Conservation (phyloP, 257 asterid species). For the Nicotiana sylvestris region DNA sequence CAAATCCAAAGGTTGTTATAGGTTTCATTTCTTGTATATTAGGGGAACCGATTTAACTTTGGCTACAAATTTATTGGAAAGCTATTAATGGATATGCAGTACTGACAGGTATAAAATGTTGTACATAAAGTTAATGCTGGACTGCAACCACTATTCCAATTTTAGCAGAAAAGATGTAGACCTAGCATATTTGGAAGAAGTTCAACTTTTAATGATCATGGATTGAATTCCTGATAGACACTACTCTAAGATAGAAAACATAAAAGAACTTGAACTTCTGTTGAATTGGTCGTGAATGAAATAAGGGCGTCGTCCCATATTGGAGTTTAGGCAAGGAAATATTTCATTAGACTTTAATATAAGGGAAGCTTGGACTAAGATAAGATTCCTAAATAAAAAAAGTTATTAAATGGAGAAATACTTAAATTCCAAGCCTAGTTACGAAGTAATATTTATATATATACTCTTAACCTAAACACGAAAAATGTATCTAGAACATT, state of each 20-base stretch:
- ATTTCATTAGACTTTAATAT: background rate
- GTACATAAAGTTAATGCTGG: background rate
- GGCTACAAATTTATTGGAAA: background rate
- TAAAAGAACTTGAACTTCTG: background rate
- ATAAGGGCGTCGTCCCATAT: background rate
- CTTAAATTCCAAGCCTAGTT: background rate
- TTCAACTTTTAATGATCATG: background rate
- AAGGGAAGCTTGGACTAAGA: background rate
- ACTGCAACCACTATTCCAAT: background rate
- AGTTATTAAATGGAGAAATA: background rate
- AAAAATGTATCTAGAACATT: background rate
- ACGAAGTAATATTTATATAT: too few species aligned
- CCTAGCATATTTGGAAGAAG: background rate
- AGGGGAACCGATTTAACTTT: background rate
- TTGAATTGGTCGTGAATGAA: background rate
- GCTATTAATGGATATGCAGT: background rate
- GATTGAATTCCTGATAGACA: background rate
- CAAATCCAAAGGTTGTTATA: background rate
- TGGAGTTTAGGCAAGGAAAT: background rate
- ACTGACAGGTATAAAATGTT: too few species aligned
- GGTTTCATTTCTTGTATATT: background rate
- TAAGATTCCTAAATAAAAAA: background rate
- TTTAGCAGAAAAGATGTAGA: background rate
- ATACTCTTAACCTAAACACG: background rate
- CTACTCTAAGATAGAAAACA: background rate